Conservation (phyloP, 2,329 filamentous ascomycete genomes). For the Cercospora nicotianae region DNA sequence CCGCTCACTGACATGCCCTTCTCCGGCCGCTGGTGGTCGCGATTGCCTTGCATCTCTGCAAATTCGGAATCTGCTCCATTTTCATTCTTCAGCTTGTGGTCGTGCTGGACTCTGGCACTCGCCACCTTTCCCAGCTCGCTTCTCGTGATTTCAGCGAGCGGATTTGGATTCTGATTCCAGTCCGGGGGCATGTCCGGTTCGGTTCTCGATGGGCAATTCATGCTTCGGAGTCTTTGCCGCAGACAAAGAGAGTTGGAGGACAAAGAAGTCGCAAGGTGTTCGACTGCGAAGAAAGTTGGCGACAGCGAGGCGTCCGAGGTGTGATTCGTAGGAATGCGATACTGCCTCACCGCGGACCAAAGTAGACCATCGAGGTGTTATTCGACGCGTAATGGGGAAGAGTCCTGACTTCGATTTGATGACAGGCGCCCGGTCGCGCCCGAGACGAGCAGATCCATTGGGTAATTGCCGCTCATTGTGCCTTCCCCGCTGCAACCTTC, state of each 20-base stretch:
- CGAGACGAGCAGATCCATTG: conserved; percentile 1
- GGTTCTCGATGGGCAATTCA: conserved; percentile 66
- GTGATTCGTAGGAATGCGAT: not conserved
- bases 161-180: conserved; percentile 63
- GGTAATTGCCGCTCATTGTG: conserved; percentile 6
- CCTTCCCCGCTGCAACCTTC: conserved; percentile 8
- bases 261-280: not conserved
- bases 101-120: conserved; percentile 56
- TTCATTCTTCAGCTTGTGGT: conserved; percentile 41
- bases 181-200: conserved; percentile 55
- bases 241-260: not conserved
- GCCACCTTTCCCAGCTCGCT: conserved; percentile 62
- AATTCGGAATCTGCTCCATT: conserved; percentile 32
- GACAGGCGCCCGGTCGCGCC: conserved; percentile 12
- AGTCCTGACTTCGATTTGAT: conserved; percentile 8
- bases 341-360: not conserved
- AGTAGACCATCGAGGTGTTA: conserved; percentile 9
- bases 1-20: conserved; percentile 22
- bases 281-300: not conserved
- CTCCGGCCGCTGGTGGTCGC: conserved; percentile 17
- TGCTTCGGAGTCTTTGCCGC: conserved; percentile 35
- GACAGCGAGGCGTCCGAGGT: not conserved
- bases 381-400: not conserved
- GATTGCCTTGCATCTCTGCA: conserved; percentile 19
- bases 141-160: conserved; percentile 59